Evolutionary conservation across 2,329 filamentous ascomycete species (phyloP).

Genomic region (Didymella keratinophila): DNA sequence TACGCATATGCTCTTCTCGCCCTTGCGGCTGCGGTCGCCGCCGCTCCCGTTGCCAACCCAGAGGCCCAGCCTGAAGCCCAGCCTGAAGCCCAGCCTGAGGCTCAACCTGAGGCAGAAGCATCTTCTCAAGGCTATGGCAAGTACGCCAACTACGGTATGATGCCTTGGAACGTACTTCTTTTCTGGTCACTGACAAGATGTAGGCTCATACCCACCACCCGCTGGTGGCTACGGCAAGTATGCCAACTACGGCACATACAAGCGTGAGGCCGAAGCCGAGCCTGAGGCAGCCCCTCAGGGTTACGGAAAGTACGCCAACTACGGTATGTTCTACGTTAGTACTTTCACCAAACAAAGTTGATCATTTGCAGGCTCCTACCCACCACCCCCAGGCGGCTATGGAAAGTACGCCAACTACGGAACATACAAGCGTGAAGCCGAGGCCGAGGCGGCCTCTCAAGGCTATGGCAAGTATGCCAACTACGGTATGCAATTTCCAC

Average conservation of each 20-base stretch:
- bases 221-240: constrained; percentile 3
- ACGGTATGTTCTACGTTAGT: neutral
- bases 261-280: neutral
- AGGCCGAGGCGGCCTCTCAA: constrained; percentile 11
- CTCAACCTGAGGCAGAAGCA: neutral
- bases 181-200: neutral
- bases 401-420: neutral
- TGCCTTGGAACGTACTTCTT: neutral
- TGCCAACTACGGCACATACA: constrained; percentile 29
- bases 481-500: constrained; percentile 14
- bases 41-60: constrained; percentile 30
- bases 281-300: too few species aligned
- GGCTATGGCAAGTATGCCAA: constrained; percentile 25
- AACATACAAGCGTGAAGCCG: constrained; percentile 11
- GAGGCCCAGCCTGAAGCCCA: constrained; percentile 17
- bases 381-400: neutral
- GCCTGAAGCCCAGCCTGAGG: constrained; percentile 24
- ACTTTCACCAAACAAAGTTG: neutral
- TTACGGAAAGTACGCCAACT: neutral
- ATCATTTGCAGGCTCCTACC: neutral
- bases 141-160: constrained; percentile 27
- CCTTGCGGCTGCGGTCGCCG: constrained; percentile 30
- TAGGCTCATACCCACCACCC: neutral
- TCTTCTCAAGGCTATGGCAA: constrained; percentile 17
- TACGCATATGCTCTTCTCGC: constrained; percentile 30